phyloP scores from a whole-genome alignment of 192 early-diverging fungal genomes.

The Mortierella hygrophila region DNA sequence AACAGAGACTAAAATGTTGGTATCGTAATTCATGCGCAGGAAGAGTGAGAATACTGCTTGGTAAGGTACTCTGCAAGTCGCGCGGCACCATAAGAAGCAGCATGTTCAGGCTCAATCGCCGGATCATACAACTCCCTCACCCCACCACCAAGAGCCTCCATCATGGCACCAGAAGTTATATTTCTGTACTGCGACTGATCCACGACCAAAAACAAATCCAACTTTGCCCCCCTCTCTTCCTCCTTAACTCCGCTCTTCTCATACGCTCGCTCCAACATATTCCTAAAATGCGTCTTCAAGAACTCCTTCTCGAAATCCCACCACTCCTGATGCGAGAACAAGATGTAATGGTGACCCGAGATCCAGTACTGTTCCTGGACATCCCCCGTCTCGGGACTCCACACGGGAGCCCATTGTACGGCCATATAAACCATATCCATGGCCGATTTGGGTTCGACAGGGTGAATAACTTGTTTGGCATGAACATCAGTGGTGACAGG shows the following conservation, averaged over 20 bases:
- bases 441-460: not conserved
- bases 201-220: not conserved
- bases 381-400: not conserved
- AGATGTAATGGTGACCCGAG: not conserved
- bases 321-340: not conserved
- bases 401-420: not conserved
- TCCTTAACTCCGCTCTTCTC: not conserved
- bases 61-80: not conserved
- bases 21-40: too few species aligned
- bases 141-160: not conserved
- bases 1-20: too few species aligned
- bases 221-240: not conserved
- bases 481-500: fast-evolving
- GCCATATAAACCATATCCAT: not conserved
- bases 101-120: not conserved
- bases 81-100: not conserved
- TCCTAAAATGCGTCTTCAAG: not conserved
- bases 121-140: not conserved
- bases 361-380: not conserved
- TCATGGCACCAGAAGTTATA: not conserved
- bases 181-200: not conserved
- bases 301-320: conserved; percentile 1
- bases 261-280: not conserved
- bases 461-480: not conserved
- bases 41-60: not conserved